A percentile compares a stretch with the other conserved stretches of the same genome.
These are phyloP conservation scores for Trifolium dubium DNA, from an alignment of 306 rosid genomes.

Conservation along the genomic window DNA sequence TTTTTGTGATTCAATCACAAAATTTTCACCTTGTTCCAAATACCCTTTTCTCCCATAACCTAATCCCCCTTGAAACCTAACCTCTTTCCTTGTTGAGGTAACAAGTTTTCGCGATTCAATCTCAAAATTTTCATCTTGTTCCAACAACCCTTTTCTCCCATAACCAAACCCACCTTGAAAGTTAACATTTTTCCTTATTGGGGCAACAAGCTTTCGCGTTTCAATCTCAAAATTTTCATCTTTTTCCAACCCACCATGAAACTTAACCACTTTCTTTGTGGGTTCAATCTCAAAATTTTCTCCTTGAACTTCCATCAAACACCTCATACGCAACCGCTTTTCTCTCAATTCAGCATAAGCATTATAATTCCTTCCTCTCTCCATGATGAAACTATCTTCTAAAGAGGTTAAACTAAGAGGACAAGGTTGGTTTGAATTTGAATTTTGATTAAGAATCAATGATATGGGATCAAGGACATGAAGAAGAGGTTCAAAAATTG, in stretches of 20 bases:
- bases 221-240: conserved; percentile 30
- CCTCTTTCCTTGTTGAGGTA: conserved; percentile 66
- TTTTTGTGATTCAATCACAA: conserved; percentile 28
- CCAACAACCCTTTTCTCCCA: background rate
- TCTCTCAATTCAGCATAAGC: conserved; percentile 85
- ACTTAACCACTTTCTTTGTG: conserved; percentile 40
- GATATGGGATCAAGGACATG: conserved; percentile 76
- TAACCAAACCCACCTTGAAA: background rate
- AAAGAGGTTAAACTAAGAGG: conserved; percentile 52
- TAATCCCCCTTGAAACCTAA: conserved; percentile 52
- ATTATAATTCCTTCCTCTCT: conserved; percentile 81
- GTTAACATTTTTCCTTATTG: background rate
- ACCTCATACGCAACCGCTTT: conserved; percentile 51
- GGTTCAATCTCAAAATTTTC: conserved; percentile 32
- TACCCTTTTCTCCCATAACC: conserved; percentile 47
- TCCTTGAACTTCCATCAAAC: conserved; percentile 31
- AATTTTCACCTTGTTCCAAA: conserved; percentile 56
- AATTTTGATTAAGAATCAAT: conserved; percentile 64
- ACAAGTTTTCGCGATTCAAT: conserved; percentile 7
- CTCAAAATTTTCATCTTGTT: conserved; percentile 25
- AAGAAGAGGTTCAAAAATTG: conserved; percentile 51
- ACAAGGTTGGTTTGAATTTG: conserved; percentile 41
- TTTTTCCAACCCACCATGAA: background rate
- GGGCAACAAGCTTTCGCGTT: background rate
- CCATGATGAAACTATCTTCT: conserved; percentile 61